phyloP scores from a whole-genome alignment of 208 protist species.

The Zelonia costaricensis region DNA sequence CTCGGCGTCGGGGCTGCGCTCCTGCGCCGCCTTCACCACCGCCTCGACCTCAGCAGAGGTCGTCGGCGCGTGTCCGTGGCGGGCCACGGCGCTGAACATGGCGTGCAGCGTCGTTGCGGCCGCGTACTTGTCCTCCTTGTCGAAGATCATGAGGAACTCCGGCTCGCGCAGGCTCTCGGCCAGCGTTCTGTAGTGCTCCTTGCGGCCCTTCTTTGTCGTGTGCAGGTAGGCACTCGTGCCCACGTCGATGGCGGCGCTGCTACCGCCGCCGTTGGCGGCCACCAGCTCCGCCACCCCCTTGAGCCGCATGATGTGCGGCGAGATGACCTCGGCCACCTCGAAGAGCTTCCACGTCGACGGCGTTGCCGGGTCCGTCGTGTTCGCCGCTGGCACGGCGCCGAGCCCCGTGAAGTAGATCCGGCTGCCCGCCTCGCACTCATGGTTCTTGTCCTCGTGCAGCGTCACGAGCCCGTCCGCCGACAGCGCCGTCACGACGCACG shows the following conservation, averaged over 20 bases:
- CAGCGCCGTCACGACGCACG: constrained; percentile 80
- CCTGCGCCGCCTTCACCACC: constrained; percentile 34
- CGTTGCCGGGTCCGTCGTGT: constrained; percentile 31
- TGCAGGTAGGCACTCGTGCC: constrained; percentile 86
- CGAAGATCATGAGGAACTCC: constrained; percentile 72
- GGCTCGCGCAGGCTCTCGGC: constrained; percentile 53
- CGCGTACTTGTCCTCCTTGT: constrained; percentile 79
- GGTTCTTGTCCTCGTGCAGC: constrained; percentile 85
- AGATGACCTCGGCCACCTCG: constrained; percentile 72
- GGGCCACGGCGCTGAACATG: constrained; percentile 72
- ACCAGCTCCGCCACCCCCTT: constrained; percentile 33
- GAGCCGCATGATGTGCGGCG: constrained; percentile 68
- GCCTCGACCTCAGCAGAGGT: constrained; percentile 37
- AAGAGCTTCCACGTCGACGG: constrained; percentile 52
- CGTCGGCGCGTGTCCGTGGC: constrained; percentile 24
- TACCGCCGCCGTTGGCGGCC: too few relatives aligned
- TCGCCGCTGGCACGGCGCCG: constrained; percentile 35
- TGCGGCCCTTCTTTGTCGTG: constrained; percentile 82
- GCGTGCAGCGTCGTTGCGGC: constrained; percentile 74
- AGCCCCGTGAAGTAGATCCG: constrained; percentile 85
- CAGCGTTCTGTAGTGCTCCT: constrained; percentile 62
- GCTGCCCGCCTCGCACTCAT: constrained; percentile 86
- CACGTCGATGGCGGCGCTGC: constrained; percentile 36
- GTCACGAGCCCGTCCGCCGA: constrained; percentile 70
- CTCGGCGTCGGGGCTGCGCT: constrained; percentile 26